Base-by-base conservation (phyloP, 306 rosid species). In the Clitoria ternatea region DNA sequence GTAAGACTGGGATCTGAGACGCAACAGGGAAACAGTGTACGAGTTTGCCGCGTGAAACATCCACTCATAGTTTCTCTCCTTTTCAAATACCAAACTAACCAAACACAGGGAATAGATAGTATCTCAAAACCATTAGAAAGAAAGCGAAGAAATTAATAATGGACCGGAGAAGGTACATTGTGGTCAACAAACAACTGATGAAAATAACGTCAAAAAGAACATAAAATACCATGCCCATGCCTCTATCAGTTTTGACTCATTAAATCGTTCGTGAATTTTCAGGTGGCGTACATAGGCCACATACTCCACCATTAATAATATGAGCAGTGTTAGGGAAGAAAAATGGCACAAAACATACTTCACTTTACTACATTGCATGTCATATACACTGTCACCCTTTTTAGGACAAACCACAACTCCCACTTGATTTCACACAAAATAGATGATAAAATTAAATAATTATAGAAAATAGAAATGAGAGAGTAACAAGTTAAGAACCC, bases 281-380 rank as follows among this genome's bases (percentile, higher is more conserved):
- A 39, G 69, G 33, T 72, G n/a, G n/a, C n/a, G n/a, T n/a, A n/a
- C n/a, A n/a, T n/a, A n/a, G n/a, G n/a, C n/a, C n/a, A n/a, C n/a
- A n/a, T n/a, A n/a, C n/a, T n/a, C n/a, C n/a, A n/a, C n/a, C n/a
- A n/a, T n/a, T n/a, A n/a, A n/a, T n/a, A n/a, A n/a, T n/a, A n/a
- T n/a, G n/a, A n/a, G 75, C 79, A 80, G 79, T 70, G 86, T 49
- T 53, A 72, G 55, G 75, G 84, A 81, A 67, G 23, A 69, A 62
- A 72, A 69, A 17, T 29, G n/a, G n/a, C n/a, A n/a, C n/a, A n/a
- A n/a, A n/a, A n/a, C n/a, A n/a, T n/a, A n/a, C n/a, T n/a, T n/a
- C n/a, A n/a, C n/a, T n/a, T n/a, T n/a, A n/a, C n/a, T n/a, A n/a
- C n/a, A n/a, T n/a, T n/a, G n/a, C n/a, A n/a, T n/a, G n/a, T n/a